Percentiles rank a stretch among this genome's conserved stretches.
phyloP scores from a whole-genome alignment of 2,329 filamentous ascomycete genomes.

The Trichoderma lentiforme region DNA sequence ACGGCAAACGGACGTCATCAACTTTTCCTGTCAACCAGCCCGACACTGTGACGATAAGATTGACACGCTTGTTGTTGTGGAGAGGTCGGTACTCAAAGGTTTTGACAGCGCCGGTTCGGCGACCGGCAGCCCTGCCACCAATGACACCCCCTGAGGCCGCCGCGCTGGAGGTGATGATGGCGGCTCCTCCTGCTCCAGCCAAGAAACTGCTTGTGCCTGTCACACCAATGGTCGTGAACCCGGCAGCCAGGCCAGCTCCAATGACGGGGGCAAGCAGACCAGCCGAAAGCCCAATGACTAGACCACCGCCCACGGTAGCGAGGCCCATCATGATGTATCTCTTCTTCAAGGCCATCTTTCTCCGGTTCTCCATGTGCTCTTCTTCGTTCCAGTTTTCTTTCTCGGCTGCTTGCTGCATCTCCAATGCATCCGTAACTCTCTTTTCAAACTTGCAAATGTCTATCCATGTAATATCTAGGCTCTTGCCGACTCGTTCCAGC shows the following conservation, averaged over 20 bases:
- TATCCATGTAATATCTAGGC: slow-evolving; percentile 79
- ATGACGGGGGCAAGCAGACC: slow-evolving; percentile 91
- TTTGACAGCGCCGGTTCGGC: slow-evolving; percentile 85
- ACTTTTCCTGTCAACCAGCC: slow-evolving; percentile 99
- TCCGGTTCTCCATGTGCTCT: slow-evolving; percentile 82
- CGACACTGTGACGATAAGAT: slow-evolving; percentile 89
- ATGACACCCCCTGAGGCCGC: slow-evolving; percentile 85
- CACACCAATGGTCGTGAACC: slow-evolving; percentile 92
- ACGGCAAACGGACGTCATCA: slow-evolving; percentile 92
- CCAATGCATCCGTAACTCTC: slow-evolving; percentile 89
- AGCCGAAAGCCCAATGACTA: slow-evolving; percentile 93
- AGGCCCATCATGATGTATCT: slow-evolving; percentile 94
- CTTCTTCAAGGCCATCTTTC: slow-evolving; percentile 76
- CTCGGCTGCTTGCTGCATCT: slow-evolving; percentile 93
- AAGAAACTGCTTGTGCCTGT: slow-evolving; percentile 85
- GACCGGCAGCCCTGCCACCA: slow-evolving; percentile 77
- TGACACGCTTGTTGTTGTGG: slow-evolving; percentile 97
- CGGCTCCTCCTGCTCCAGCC: slow-evolving; percentile 86
- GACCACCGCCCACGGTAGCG: slow-evolving; percentile 88
- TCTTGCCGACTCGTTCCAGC: slow-evolving; percentile 76
- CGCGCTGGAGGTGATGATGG: slow-evolving; percentile 87
- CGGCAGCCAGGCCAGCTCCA: slow-evolving; percentile 86
- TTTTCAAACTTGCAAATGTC: slow-evolving; percentile 98
- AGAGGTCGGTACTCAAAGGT: slow-evolving; percentile 96
- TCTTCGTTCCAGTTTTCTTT: slow-evolving; percentile 98